A percentile compares a stretch with the other conserved stretches of the same genome.
Conservation (phyloP, 1,284 basidiomycete genomes). For the Sporisorium graminicola region DNA sequence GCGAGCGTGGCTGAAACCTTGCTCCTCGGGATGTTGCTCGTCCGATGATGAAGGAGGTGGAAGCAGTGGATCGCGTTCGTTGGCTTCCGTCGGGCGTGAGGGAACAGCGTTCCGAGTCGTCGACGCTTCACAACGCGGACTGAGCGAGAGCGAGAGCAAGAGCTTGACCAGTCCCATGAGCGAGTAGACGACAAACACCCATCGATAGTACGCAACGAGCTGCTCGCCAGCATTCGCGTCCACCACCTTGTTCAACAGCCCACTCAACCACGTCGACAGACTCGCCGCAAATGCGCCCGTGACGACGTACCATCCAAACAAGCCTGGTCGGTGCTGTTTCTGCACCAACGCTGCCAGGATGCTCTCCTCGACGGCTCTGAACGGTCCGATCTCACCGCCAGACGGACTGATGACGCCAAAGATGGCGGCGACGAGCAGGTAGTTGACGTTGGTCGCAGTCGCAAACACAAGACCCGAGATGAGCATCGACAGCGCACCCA, state of each 20-base stretch:
- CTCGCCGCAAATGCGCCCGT: conserved; percentile 25
- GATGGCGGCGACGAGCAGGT: conserved; percentile 16
- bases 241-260: conserved; percentile 3
- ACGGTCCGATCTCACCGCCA: conserved; percentile 25
- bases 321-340: conserved; percentile 13
- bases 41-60: not conserved
- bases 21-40: not conserved
- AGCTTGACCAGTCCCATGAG: conserved; percentile 24
- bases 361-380: conserved; percentile 29
- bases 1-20: conserved; percentile 1
- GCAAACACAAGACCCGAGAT: conserved; percentile 28
- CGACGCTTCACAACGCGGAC: conserved; percentile 13
- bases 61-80: conserved; percentile 19
- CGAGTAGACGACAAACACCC: conserved; percentile 23
- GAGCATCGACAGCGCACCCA: conserved; percentile 28
- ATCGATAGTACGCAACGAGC: conserved; percentile 13
- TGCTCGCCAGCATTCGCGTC: not conserved
- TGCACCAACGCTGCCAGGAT: conserved; percentile 23
- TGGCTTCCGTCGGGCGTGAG: not conserved
- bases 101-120: not conserved
- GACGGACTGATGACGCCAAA: conserved; percentile 32
- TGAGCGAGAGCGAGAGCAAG: conserved; percentile 16
- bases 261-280: conserved; percentile 27
- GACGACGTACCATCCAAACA: conserved; percentile 32
- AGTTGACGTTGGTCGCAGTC: conserved; percentile 2